Conservation (phyloP, 805 yeast species). For the Nakazawaea laoshanensis region DNA sequence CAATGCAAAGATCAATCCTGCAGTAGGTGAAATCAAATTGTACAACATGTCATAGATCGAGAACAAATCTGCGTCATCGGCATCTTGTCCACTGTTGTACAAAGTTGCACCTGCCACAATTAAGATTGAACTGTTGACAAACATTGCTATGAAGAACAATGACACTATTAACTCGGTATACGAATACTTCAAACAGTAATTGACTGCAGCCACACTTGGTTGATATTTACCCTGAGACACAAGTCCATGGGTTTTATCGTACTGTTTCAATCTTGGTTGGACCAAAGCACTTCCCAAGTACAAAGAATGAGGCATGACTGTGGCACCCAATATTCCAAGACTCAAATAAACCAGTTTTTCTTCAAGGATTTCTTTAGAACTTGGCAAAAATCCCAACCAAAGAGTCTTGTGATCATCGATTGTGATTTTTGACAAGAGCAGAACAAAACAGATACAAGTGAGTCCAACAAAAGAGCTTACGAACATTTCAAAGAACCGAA, state of each 20-base stretch:
- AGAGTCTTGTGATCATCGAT: conserved; percentile 49
- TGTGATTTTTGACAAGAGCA: conserved; percentile 69
- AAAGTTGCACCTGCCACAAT: conserved; percentile 72
- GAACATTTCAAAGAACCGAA: conserved; percentile 73
- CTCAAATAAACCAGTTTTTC: conserved; percentile 69
- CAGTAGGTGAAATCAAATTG: conserved; percentile 52
- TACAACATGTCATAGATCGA: conserved; percentile 57
- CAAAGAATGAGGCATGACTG: conserved; percentile 44
- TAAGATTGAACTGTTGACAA: conserved; percentile 74
- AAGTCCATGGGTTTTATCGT: conserved; percentile 26
- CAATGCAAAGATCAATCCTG: conserved; percentile 74
- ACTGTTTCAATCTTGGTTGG: conserved; percentile 39
- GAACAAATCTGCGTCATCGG: conserved; percentile 66
- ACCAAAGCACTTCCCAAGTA: conserved; percentile 41
- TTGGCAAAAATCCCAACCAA: conserved; percentile 60
- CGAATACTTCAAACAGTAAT: conserved; percentile 58
- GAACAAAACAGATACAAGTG: conserved; percentile 78
- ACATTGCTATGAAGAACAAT: conserved; percentile 68
- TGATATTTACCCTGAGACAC: conserved; percentile 42
- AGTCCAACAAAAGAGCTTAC: conserved; percentile 72
- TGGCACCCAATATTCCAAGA: conserved; percentile 66
- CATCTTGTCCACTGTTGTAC: conserved; percentile 54
- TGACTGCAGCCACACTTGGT: conserved; percentile 63
- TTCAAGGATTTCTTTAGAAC: conserved; percentile 32
- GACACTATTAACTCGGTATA: conserved; percentile 58